Percentiles rank a stretch among this genome's conserved stretches.
phyloP scores from a whole-genome alignment of 2,329 filamentous ascomycete genomes.

The Aspergillus sp. region DNA sequence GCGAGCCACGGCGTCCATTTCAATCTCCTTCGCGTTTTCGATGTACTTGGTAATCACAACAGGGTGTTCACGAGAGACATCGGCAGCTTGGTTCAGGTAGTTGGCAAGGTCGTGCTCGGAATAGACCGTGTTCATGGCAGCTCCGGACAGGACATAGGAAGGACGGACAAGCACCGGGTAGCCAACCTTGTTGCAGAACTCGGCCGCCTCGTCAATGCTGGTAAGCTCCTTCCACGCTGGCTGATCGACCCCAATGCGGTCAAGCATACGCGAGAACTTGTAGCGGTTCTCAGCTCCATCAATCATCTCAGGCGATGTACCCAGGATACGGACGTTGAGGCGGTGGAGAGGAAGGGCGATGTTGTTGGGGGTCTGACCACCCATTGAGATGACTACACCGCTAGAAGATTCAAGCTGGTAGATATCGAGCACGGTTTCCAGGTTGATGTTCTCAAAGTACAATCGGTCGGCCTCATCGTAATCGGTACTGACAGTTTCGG shows the following conservation, averaged over 20 bases:
- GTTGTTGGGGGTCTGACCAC: constrained; percentile 97
- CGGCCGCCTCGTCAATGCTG: constrained; percentile 85
- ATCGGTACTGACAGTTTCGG: constrained; percentile 86
- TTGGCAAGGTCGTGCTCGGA: constrained; percentile 88
- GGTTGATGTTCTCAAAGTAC: constrained; percentile 94
- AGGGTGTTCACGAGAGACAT: constrained; percentile 92
- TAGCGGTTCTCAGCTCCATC: constrained; percentile 96
- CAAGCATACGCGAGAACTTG: constrained; percentile 98
- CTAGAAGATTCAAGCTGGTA: constrained; percentile 83
- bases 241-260: constrained; percentile 92
- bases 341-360: constrained; percentile 89
- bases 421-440: constrained; percentile 90
- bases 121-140: constrained; percentile 99
- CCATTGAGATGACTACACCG: constrained; percentile 93
- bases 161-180: constrained; percentile 95
- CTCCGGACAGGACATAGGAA: constrained; percentile 94
- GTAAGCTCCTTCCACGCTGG: constrained; percentile 98
- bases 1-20: constrained; percentile 97
- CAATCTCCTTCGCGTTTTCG: constrained; percentile 98
- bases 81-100: constrained; percentile 87
- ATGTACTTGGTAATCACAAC: constrained; percentile 99
- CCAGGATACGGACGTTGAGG: constrained; percentile 87
- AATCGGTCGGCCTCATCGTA: constrained; percentile 93
- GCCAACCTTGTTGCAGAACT: constrained; percentile 84
- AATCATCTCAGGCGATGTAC: constrained; percentile 98